phyloP scores from a whole-genome alignment of 805 yeast genomes.

The Pichia gijzeniarum region DNA sequence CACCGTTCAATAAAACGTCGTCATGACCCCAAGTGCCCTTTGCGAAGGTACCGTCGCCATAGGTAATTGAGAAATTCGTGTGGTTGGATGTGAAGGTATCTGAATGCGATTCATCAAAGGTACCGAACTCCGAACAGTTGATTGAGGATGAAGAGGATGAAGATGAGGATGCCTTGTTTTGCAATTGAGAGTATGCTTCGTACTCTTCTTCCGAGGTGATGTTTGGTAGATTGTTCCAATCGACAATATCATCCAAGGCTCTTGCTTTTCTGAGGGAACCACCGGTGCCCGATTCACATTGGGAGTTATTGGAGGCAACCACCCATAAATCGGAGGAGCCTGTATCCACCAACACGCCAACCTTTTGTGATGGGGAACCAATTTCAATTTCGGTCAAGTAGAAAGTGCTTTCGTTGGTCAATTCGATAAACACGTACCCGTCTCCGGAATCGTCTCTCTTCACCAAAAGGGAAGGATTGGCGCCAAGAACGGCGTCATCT shows the following conservation, averaged over 20 bases:
- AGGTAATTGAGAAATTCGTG: slow-evolving; percentile 37
- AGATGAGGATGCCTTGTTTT: neutral
- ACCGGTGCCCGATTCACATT: slow-evolving; percentile 28
- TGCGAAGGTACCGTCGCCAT: slow-evolving; percentile 45
- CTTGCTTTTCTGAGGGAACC: slow-evolving; percentile 9
- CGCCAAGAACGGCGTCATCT: slow-evolving; percentile 8
- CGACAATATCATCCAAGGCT: neutral
- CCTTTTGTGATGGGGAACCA: slow-evolving; percentile 52
- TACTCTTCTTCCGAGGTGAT: neutral
- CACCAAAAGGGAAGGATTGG: slow-evolving; percentile 18
- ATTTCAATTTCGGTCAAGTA: slow-evolving; percentile 40
- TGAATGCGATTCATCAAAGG: slow-evolving; percentile 39
- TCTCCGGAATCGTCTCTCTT: slow-evolving; percentile 10
- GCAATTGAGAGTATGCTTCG: neutral
- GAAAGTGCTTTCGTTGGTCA: slow-evolving; percentile 32
- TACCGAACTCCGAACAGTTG: slow-evolving; percentile 41
- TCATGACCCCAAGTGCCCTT: slow-evolving; percentile 59
- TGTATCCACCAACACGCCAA: slow-evolving; percentile 58
- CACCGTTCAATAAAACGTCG: slow-evolving; percentile 43
- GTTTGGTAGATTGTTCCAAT: slow-evolving; percentile 11
- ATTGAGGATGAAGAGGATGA: neutral
- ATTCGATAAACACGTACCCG: neutral
- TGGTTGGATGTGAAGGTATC: slow-evolving; percentile 34
- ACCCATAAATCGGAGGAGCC: slow-evolving; percentile 77
- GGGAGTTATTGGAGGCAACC: slow-evolving; percentile 42